Base-by-base conservation (phyloP, 257 asterid species). In the Mitragyna speciosa region DNA sequence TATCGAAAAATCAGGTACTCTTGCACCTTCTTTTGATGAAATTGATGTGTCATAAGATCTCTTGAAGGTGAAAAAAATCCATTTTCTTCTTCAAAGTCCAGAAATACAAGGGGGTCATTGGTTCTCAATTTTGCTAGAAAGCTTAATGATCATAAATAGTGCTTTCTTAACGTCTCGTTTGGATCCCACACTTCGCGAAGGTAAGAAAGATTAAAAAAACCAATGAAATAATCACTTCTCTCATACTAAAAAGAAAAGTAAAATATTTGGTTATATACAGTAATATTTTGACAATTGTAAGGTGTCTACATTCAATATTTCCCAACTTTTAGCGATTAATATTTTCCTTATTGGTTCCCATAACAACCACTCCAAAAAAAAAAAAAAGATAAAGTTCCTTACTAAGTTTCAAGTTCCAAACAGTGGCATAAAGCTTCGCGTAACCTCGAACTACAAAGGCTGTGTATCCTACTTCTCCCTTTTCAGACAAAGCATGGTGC, bases 1-100 rank as follows among this genome's bases (percentile, higher is more conserved):
- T 94, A 84, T 92, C 98, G 36, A 94, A 90, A 87, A 91, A 89
- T 81, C 98, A 94, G 98, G 98, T 94, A 91, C 89, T 83, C 64
- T 47, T 76, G 17, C 84, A 64, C 67, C 82, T 80, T 81, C 41
- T 80, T 76, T n/a, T n/a, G 39, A 80, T 68, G 73, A 79, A 81
- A 83, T 63, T 76, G 87, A 84, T 83, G 82, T 66, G 83, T 82
- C 89, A 64, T 82, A 75, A 4, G 12, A 30, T 30, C 5, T 19
- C 24, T 54, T 16, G 24, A 8, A 64, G 30, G 9, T 28, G 15
- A 64, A 63, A 64, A 61, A 63, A 63, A 12, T 26, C 36, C 36
- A 26, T 63, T 26, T 63, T 26, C 39, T 26, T 63, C 68, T 63
- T 63, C 36, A 26, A 63, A 26, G 68, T 19, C 68, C 36, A 26